Evolutionary conservation across 2,329 filamentous ascomycete genomes (phyloP).

Genomic region (Lanzia echinophila): DNA sequence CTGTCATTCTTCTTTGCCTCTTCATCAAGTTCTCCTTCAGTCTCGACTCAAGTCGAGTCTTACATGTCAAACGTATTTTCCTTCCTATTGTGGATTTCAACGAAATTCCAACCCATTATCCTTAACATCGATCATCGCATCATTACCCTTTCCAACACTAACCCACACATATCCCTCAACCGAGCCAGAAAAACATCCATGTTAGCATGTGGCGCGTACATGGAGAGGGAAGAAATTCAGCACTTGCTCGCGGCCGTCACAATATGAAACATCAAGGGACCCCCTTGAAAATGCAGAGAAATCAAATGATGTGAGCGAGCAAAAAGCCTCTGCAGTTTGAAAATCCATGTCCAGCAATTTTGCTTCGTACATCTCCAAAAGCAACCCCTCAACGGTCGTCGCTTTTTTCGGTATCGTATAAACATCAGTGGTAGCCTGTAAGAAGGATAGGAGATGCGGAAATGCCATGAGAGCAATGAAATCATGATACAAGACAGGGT

Average conservation of each 20-base stretch:
- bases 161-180: background rate
- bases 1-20: background rate
- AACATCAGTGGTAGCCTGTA: background rate
- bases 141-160: background rate
- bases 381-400: background rate
- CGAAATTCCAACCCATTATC: constrained; percentile 1
- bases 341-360: background rate
- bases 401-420: background rate
- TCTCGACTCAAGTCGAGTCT: background rate
- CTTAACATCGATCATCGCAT: background rate
- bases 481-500: background rate
- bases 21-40: background rate
- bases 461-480: background rate
- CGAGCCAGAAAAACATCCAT: background rate
- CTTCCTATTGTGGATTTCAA: constrained; percentile 8
- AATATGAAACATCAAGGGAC: constrained; percentile 1
- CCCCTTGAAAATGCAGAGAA: background rate
- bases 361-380: background rate
- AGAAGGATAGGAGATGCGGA: background rate
- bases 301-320: background rate
- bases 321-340: background rate
- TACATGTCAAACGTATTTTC: background rate
- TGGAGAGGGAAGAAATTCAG: too few relatives aligned
- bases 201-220: constrained; percentile 2
- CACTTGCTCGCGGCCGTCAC: background rate